Conservation (phyloP, 176 grass and related monocot genomes). For the Aegilops umbellulata region DNA sequence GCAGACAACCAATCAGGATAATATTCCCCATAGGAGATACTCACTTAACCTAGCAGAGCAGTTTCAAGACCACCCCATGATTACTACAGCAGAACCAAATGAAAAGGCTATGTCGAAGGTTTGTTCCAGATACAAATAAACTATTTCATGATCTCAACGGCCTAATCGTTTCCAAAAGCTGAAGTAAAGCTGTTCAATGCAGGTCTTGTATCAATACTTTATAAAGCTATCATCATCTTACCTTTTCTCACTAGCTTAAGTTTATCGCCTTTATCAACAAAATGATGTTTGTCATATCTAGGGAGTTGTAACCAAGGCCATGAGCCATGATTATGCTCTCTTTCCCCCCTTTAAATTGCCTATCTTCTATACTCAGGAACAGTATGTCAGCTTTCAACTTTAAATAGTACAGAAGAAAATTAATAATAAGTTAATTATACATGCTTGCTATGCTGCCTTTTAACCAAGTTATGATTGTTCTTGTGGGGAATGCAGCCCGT, state of each 20-base stretch:
- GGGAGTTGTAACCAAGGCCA: slow-evolving; percentile 39
- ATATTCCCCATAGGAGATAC: slow-evolving; percentile 28
- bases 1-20: slow-evolving; percentile 35
- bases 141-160: slow-evolving; percentile 31
- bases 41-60: slow-evolving; percentile 41
- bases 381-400: slow-evolving; percentile 22
- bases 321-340: slow-evolving; percentile 21
- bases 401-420: not conserved
- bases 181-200: slow-evolving; percentile 31
- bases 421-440: not conserved
- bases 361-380: not conserved
- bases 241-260: slow-evolving; percentile 22
- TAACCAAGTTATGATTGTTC: not conserved
- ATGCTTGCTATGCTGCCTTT: not conserved
- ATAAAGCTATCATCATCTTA: slow-evolving; percentile 26
- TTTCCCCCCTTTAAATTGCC: not conserved
- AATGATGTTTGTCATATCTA: slow-evolving; percentile 46
- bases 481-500: slow-evolving; percentile 39
- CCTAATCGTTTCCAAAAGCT: slow-evolving; percentile 41
- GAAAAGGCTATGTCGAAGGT: slow-evolving; percentile 49
- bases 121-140: slow-evolving; percentile 18
- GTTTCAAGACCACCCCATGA: slow-evolving; percentile 8
- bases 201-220: slow-evolving; percentile 30
- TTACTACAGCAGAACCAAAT: slow-evolving; percentile 16
- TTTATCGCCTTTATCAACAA: slow-evolving; percentile 27